Conservation (phyloP, 2,329 filamentous ascomycete genomes). For the Beauveria rudraprayagi region DNA sequence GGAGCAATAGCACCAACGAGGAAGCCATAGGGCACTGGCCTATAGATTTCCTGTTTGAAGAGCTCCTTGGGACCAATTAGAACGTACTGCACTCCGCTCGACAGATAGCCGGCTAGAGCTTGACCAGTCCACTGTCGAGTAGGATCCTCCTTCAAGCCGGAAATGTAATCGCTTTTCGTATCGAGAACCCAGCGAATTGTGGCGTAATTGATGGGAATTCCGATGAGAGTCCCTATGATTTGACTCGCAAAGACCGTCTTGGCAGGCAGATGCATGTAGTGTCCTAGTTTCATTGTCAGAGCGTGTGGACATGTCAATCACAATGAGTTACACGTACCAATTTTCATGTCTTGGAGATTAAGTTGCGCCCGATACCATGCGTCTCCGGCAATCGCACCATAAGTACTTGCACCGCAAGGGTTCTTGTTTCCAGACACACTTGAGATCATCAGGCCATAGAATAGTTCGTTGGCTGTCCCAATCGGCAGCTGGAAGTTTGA, state of each 20-base stretch:
- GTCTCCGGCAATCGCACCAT: conserved; percentile 51
- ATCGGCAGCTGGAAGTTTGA: conserved; percentile 47
- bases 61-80: conserved; percentile 44
- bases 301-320: not conserved
- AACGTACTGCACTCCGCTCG: conserved; percentile 51
- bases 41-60: conserved; percentile 40
- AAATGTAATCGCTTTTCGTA: conserved; percentile 47
- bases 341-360: conserved; percentile 55
- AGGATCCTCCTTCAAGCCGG: conserved; percentile 42
- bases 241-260: conserved; percentile 53
- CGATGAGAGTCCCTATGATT: conserved; percentile 49
- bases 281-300: conserved; percentile 20
- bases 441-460: conserved; percentile 53
- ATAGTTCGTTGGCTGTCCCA: conserved; percentile 50
- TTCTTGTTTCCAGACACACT: conserved; percentile 42
- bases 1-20: conserved; percentile 40
- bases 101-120: conserved; percentile 40
- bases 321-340: conserved; percentile 25
- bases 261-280: conserved; percentile 55
- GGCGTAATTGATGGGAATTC: conserved; percentile 53
- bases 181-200: conserved; percentile 53
- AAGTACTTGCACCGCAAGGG: conserved; percentile 49
- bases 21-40: conserved; percentile 44
- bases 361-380: conserved; percentile 52
- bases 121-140: conserved; percentile 56